Evolutionary conservation across 2,329 filamentous ascomycete genomes (phyloP).

Genomic region (Monosporascus sp.): DNA sequence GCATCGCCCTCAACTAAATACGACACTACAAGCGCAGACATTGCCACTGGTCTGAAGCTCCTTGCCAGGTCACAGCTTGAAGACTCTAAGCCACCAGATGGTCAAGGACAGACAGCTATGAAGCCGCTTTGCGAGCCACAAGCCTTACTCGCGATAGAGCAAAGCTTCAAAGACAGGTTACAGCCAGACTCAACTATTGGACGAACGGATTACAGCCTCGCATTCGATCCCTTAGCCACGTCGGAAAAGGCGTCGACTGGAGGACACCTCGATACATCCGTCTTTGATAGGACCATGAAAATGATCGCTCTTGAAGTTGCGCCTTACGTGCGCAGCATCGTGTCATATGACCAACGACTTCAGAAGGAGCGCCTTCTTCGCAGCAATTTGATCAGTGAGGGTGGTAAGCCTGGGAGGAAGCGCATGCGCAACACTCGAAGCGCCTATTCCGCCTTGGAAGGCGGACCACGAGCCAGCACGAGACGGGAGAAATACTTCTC

Average conservation of each 20-base stretch:
- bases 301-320: slow-evolving; percentile 73
- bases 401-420: slow-evolving; percentile 45
- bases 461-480: slow-evolving; percentile 60
- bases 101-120: neutral
- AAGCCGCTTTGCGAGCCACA: slow-evolving; percentile 14
- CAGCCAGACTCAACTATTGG: slow-evolving; percentile 26
- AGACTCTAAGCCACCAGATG: neutral
- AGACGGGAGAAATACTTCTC: slow-evolving; percentile 70
- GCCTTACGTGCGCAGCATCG: slow-evolving; percentile 83
- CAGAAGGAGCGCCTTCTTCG: slow-evolving; percentile 61
- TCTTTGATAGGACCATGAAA: slow-evolving; percentile 66
- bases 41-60: slow-evolving; percentile 29
- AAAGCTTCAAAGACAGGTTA: slow-evolving; percentile 25
- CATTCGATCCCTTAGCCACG: slow-evolving; percentile 56
- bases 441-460: slow-evolving; percentile 72
- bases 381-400: slow-evolving; percentile 57
- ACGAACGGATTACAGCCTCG: slow-evolving; percentile 49
- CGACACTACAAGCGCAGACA: slow-evolving; percentile 21
- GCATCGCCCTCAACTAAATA: slow-evolving; percentile 31
- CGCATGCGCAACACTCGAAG: slow-evolving; percentile 66
- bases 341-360: slow-evolving; percentile 66
- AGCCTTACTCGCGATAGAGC: slow-evolving; percentile 27
- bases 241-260: slow-evolving; percentile 38
- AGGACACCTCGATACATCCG: slow-evolving; percentile 57
- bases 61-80: slow-evolving; percentile 21